Evolutionary conservation across 2,329 filamentous ascomycete genomes (phyloP).

Genomic region (Xylariaceae sp.): DNA sequence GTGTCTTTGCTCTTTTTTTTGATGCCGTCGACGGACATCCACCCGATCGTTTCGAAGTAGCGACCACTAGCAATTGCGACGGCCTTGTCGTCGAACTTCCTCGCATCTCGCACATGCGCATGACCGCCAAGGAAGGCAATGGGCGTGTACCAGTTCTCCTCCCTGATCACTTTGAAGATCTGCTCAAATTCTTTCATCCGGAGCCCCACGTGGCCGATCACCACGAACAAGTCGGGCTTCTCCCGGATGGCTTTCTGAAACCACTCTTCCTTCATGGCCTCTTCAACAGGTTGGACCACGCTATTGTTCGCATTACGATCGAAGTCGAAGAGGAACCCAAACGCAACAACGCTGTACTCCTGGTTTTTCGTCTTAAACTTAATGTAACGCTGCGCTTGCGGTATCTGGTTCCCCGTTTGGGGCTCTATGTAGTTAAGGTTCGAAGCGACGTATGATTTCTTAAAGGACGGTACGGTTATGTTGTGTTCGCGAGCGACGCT

Average conservation of each 20-base stretch:
- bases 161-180: constrained; percentile 79
- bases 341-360: constrained; percentile 80
- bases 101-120: constrained; percentile 84
- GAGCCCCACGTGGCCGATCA: constrained; percentile 84
- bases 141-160: constrained; percentile 77
- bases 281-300: constrained; percentile 77
- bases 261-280: constrained; percentile 85
- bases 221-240: constrained; percentile 84
- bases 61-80: constrained; percentile 85
- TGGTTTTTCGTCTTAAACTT: constrained; percentile 93
- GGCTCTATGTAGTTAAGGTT: constrained; percentile 89
- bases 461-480: constrained; percentile 82
- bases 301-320: constrained; percentile 90
- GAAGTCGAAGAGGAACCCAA: constrained; percentile 97
- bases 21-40: constrained; percentile 81
- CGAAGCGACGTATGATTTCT: constrained; percentile 81
- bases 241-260: constrained; percentile 86
- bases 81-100: constrained; percentile 77
- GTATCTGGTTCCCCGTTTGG: constrained; percentile 70
- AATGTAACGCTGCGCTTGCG: constrained; percentile 81
- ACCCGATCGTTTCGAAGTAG: constrained; percentile 95
- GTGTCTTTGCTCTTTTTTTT: constrained; percentile 43
- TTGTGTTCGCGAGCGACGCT: constrained; percentile 80
- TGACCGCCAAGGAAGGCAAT: constrained; percentile 95
- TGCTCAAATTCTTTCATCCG: constrained; percentile 79